Evolutionary conservation across 2,329 filamentous ascomycete species (phyloP), one percentile per base, ranked within the genome.

Genomic region (Fusarium liriodendri): DNA sequence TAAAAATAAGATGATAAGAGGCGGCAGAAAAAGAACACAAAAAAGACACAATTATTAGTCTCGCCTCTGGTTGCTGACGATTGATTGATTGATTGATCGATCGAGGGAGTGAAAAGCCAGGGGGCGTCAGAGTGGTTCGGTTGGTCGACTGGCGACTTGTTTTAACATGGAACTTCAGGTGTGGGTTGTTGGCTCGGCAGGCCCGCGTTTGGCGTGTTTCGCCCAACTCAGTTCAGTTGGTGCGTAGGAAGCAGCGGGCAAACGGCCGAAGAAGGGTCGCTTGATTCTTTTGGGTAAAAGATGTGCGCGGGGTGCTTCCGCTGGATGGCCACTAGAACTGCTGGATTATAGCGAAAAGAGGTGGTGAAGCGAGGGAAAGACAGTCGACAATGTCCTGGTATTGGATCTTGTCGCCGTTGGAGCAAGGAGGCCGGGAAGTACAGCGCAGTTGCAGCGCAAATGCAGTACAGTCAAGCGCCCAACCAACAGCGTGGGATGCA

Each of bases 401-500:
- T 62, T 57, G 38, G 38, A 69, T 62, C 55, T 68, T 54, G 27
- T 54, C 50, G 27, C 27, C 18, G 18, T 61, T 72, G 52, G 66
- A 45, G 54, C 66, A 64, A 64, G 65, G 52, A 73, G 57, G 58
- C 66, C 67, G 67, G 75, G 47, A 73, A 62, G 59, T 72, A 64
- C 60, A 62, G 67, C 42, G 63, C 59, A n/a, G 61, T 18, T 18
- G 33, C 32, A 58, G 50, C 18, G 42, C 67, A 69, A 40, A 57
- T 52, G 69, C 64, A 61, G 62, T 54, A 60, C 59, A 76, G 71
- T 69, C 66, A 70, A 76, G 76, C 74, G 75, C 76, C 76, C 73
- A 75, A 61, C 73, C 69, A 72, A 78, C 77, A 78, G 64, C 62
- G 70, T 69, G 71, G 67, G 67, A 76, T 77, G 77, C 77, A 76